These are phyloP conservation scores for Didymella sp. DNA, from an alignment of 2,329 filamentous ascomycete species.

Conservation along the genomic window DNA sequence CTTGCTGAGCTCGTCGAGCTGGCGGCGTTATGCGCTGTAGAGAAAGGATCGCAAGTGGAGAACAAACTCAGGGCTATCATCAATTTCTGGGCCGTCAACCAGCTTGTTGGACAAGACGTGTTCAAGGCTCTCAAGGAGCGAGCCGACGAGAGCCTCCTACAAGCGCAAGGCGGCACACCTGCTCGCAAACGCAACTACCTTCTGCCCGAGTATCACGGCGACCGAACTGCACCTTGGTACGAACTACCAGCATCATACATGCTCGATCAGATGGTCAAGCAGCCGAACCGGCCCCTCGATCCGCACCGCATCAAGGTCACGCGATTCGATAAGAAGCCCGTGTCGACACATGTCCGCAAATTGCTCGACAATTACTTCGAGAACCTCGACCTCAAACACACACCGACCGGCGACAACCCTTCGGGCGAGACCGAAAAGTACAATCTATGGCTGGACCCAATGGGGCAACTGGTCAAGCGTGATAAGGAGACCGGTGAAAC, in stretches of 20 bases:
- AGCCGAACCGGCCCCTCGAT: constrained; percentile 77
- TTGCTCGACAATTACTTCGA: constrained; percentile 75
- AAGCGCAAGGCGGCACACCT: constrained; percentile 34
- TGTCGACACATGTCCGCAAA: constrained; percentile 72
- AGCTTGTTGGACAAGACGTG: constrained; percentile 65
- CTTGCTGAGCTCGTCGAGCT: constrained; percentile 68
- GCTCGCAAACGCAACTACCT: constrained; percentile 67
- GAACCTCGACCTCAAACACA: constrained; percentile 58
- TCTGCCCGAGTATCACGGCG: constrained; percentile 79
- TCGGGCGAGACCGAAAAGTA: constrained; percentile 54
- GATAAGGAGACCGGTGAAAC: constrained; percentile 72
- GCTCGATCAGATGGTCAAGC: constrained; percentile 77
- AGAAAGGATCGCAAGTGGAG: constrained; percentile 69
- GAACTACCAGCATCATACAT: constrained; percentile 84
- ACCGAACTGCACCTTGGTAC: constrained; percentile 75
- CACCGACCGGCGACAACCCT: constrained; percentile 55
- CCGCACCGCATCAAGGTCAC: constrained; percentile 67
- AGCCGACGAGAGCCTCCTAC: constrained; percentile 55
- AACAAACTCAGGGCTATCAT: constrained; percentile 66
- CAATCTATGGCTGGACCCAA: constrained; percentile 64
- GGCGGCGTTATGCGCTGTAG: constrained; percentile 62
- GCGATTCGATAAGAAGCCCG: constrained; percentile 70
- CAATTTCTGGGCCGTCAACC: constrained; percentile 72
- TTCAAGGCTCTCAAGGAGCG: constrained; percentile 67
- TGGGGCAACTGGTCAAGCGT: constrained; percentile 72